A percentile compares a stretch with the other conserved stretches of the same genome.
Evolutionary conservation across 1,139 yeast genomes (phyloP).

Genomic region (Kodamaea sp.): DNA sequence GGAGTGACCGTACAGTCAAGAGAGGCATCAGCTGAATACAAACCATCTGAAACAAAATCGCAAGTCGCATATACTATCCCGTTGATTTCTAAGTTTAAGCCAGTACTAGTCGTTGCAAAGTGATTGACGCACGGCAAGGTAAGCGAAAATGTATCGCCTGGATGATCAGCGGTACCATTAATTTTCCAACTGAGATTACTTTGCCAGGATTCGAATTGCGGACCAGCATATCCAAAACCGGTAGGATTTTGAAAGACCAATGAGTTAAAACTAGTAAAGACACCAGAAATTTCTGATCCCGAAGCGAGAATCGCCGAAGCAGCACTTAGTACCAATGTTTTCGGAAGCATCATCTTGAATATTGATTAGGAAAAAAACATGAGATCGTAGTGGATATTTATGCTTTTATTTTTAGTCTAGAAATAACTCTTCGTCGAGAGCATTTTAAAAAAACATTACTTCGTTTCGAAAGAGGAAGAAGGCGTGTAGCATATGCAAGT

Average conservation of each 20-base stretch:
- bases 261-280: conserved; percentile 18
- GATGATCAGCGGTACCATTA: conserved; percentile 21
- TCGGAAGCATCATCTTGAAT: no score
- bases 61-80: conserved; percentile 6
- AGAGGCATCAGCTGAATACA: no score
- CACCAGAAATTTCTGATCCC: conserved; percentile 15
- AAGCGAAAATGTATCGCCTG: conserved; percentile 30
- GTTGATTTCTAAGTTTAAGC: conserved; percentile 5
- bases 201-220: conserved; percentile 22
- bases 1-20: no score
- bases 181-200: conserved; percentile 25
- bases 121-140: conserved; percentile 27
- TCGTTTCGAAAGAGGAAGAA: no score
- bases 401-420: no score
- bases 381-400: no score
- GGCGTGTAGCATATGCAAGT: no score
- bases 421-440: no score
- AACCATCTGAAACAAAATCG: no score
- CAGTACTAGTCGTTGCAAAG: conserved; percentile 15
- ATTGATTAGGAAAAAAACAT: no score
- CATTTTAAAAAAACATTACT: no score
- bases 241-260: conserved; percentile 10
- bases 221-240: conserved; percentile 3
- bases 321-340: no score
- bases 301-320: conserved; percentile 1